phyloP scores from a whole-genome alignment of 2,329 filamentous ascomycete genomes.

The Penicillium rolfsii region DNA sequence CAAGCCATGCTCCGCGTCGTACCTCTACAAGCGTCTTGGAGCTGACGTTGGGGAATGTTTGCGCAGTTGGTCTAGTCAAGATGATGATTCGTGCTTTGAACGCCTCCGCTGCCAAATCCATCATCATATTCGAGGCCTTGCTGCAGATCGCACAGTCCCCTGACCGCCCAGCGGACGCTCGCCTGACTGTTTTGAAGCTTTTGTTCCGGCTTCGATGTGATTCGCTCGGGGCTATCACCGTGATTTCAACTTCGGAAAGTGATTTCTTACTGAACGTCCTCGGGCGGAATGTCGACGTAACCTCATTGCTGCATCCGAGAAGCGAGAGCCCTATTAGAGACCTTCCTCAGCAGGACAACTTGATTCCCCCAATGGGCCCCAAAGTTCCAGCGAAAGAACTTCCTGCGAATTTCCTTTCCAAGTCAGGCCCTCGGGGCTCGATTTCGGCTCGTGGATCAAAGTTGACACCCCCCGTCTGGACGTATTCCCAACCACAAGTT shows the following conservation, averaged over 20 bases:
- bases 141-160: constrained; percentile 65
- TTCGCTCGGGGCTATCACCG: constrained; percentile 73
- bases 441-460: constrained; percentile 41
- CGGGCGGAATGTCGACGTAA: constrained; percentile 63
- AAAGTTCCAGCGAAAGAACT: constrained; percentile 40
- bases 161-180: constrained; percentile 67
- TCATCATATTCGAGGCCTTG: constrained; percentile 64
- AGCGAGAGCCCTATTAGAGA: constrained; percentile 47
- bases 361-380: constrained; percentile 29
- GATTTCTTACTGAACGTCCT: constrained; percentile 72
- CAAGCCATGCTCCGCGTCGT: constrained; percentile 35
- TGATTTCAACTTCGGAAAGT: constrained; percentile 71
- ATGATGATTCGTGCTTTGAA: constrained; percentile 78
- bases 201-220: constrained; percentile 84
- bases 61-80: constrained; percentile 70
- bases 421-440: constrained; percentile 38
- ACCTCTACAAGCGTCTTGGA: constrained; percentile 38
- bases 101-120: constrained; percentile 65
- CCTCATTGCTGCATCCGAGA: constrained; percentile 47
- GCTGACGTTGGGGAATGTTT: constrained; percentile 60
- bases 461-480: constrained; percentile 56
- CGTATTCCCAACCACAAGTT: constrained; percentile 57
- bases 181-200: constrained; percentile 74
- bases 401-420: constrained; percentile 33
- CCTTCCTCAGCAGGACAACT: constrained; percentile 43